Evolutionary conservation across 2,329 filamentous ascomycete species (phyloP).

Genomic region (Botrytis fragariae): DNA sequence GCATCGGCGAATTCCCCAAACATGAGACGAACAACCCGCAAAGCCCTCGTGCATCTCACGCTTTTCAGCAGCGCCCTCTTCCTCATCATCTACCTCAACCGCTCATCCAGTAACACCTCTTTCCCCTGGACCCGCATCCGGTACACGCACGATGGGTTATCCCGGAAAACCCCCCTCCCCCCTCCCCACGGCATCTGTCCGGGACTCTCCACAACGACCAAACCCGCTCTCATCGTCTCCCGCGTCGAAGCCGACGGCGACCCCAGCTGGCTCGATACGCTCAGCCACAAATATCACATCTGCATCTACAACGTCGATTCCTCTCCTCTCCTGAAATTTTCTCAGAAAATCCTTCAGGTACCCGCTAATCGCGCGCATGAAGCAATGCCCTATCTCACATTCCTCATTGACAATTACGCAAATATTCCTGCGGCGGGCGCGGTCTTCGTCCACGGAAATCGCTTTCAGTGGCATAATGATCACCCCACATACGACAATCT

Average conservation of each 20-base stretch:
- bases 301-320: slow-evolving; percentile 47
- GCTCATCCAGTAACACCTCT: slow-evolving; percentile 32
- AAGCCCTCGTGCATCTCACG: slow-evolving; percentile 39
- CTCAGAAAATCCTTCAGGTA: slow-evolving; percentile 39
- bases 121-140: slow-evolving; percentile 46
- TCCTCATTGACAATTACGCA: slow-evolving; percentile 47
- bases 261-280: slow-evolving; percentile 42
- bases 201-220: slow-evolving; percentile 40
- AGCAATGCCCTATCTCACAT: slow-evolving; percentile 48
- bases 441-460: slow-evolving; percentile 46
- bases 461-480: slow-evolving; percentile 48
- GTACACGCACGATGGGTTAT: slow-evolving; percentile 38
- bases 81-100: slow-evolving; percentile 42
- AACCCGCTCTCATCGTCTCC: slow-evolving; percentile 47
- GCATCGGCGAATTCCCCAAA: slow-evolving; percentile 1
- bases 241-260: slow-evolving; percentile 44
- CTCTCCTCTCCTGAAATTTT: slow-evolving; percentile 31
- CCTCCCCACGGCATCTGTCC: slow-evolving; percentile 45
- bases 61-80: slow-evolving; percentile 40
- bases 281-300: slow-evolving; percentile 44
- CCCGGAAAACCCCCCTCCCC: slow-evolving; percentile 28
- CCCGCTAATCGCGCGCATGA: slow-evolving; percentile 48
- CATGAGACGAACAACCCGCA: slow-evolving; percentile 42
- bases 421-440: slow-evolving; percentile 41
- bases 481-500: slow-evolving; percentile 46